Evolutionary conservation across 1,139 yeast species (phyloP).

Genomic region (Yamadazyma pseudoaaseri): DNA sequence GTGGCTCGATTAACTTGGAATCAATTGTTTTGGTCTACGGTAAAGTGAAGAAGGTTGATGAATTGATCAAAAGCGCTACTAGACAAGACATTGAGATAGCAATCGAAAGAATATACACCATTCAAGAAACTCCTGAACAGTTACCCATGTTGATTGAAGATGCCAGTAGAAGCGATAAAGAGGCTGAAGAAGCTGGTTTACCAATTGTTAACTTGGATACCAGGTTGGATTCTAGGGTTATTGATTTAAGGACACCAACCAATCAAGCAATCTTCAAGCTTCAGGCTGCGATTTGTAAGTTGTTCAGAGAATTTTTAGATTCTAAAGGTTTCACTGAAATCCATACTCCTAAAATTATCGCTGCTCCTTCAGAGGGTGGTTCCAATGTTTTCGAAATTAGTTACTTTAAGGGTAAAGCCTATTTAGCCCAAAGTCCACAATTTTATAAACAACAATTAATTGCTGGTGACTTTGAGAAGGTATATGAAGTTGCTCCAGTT

Average conservation of each 20-base stretch:
- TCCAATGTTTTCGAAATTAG: slow-evolving; percentile 91
- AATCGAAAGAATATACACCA: slow-evolving; percentile 68
- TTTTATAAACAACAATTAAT: slow-evolving; percentile 96
- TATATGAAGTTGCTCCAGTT: slow-evolving; percentile 95
- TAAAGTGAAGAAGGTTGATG: slow-evolving; percentile 77
- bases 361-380: slow-evolving; percentile 98
- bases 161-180: slow-evolving; percentile 92
- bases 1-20: slow-evolving; percentile 80
- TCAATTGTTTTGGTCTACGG: slow-evolving; percentile 92
- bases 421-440: slow-evolving; percentile 97
- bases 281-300: slow-evolving; percentile 81
- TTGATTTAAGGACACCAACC: slow-evolving; percentile 93
- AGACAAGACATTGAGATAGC: slow-evolving; percentile 87
- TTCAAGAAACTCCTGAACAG: slow-evolving; percentile 88
- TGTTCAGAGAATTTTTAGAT: slow-evolving; percentile 85
- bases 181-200: slow-evolving; percentile 87
- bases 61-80: slow-evolving; percentile 85
- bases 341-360: slow-evolving; percentile 93
- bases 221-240: slow-evolving; percentile 89
- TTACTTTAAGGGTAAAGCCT: slow-evolving; percentile 91
- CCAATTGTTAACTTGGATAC: slow-evolving; percentile 97
- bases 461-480: slow-evolving; percentile 96
- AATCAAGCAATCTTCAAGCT: slow-evolving; percentile 96
- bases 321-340: slow-evolving; percentile 76
- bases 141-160: slow-evolving; percentile 94